Evolutionary conservation across 1,284 basidiomycete species (phyloP), one percentile per base, ranked within the genome.

Genomic region (Heterobasidion irregulare): DNA sequence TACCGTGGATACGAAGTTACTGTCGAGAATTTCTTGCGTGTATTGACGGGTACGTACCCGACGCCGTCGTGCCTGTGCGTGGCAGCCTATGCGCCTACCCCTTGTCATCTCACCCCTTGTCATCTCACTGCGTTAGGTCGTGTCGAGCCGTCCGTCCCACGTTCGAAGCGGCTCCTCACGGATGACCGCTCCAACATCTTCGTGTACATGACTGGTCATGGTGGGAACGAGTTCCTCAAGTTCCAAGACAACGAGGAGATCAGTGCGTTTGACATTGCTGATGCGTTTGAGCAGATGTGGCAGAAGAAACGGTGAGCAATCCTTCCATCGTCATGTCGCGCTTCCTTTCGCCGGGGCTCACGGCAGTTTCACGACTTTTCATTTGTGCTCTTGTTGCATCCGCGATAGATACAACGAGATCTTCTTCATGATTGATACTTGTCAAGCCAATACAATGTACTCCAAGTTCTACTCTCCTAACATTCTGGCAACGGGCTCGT

Each of bases 241-340:
- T 99, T 99, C 68, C 96, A 99, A 68, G 96, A 99, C 69, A 93
- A 93, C 66, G 96, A 99, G 69, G 97, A 99, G 68, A 93, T 99
- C 62, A 93, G 89, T 53, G 94, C 96, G 0, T 93, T 92, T 57
- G 96, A 99, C 67, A 82, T 97, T 41, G 95, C 96, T 0, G 96
- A 99, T 68, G 95, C 96, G 0, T 89, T 99, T 58, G 94, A 94
- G 68, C 94, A 98, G 70, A 99, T 99, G 96, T 94, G 89, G 79
- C 89, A 95, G 68, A 98, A 98, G 76, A 87, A 90, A 65, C 75
- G 94, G 92, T 90, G 58, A 48, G 79, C 65, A 8, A 15, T 34
- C 13, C 4, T 44, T 7, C 41, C 41, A 44, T 13, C 5, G 4
- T 16, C 16, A 13, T 44, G 13, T 13, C 13, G 12, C 7, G 41